Evolutionary conservation across 2,329 filamentous ascomycete species (phyloP).

Genomic region (Westerdykella sp.): DNA sequence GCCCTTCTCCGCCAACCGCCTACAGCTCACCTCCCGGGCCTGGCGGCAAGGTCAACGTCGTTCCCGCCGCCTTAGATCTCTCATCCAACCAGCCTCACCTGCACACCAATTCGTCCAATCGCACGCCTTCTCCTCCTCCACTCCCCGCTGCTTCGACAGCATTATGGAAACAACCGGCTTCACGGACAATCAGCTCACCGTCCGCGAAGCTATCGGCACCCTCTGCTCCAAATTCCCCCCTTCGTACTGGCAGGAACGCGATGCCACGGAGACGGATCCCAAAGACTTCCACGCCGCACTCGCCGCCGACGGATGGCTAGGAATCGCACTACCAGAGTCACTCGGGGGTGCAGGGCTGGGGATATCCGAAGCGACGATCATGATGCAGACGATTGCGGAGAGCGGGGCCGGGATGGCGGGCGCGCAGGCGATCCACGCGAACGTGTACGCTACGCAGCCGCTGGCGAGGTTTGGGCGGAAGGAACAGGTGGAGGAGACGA

Average conservation of each 20-base stretch:
- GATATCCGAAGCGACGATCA: conserved; percentile 78
- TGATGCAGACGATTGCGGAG: conserved; percentile 77
- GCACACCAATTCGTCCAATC: neutral
- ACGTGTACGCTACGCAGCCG: conserved; percentile 69
- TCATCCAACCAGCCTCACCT: neutral
- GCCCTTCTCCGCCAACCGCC: too few species aligned
- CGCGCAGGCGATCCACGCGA: conserved; percentile 54
- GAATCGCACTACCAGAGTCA: conserved; percentile 69
- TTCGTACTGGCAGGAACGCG: conserved; percentile 67
- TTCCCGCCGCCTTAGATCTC: too few species aligned
- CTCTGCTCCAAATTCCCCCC: conserved; percentile 67
- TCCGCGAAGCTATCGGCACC: conserved; percentile 62
- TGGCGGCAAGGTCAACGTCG: too few species aligned
- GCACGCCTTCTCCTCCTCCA: conserved; percentile 27
- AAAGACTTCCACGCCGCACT: conserved; percentile 69
- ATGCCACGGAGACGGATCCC: conserved; percentile 65
- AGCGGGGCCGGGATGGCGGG: conserved; percentile 73
- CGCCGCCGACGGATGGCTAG: conserved; percentile 71
- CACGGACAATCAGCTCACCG: conserved; percentile 64
- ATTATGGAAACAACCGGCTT: conserved; percentile 71
- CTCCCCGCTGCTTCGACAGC: conserved; percentile 5
- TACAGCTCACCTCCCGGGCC: too few species aligned
- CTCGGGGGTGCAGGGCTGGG: conserved; percentile 69
- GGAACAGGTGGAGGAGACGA: conserved; percentile 56
- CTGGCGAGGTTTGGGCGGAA: conserved; percentile 65